Evolutionary conservation across 192 early-diverging fungal species (phyloP).

Genomic region (Spinellus fusiger): DNA sequence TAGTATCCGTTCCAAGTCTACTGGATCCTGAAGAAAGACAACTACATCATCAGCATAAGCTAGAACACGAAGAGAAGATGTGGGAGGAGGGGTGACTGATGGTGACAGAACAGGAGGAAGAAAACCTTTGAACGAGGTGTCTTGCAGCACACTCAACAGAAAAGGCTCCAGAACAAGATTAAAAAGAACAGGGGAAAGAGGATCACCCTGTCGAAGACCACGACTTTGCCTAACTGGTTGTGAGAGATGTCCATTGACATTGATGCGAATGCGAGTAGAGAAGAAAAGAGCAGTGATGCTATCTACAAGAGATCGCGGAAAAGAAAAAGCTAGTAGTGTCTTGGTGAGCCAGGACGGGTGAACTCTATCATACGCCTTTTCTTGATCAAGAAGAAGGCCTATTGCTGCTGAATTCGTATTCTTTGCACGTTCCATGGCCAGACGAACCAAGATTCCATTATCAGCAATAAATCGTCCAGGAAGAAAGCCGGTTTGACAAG

Average conservation of each 20-base stretch:
- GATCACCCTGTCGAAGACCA: slow-evolving; percentile 31
- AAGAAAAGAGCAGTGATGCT: neutral
- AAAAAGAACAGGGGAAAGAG: slow-evolving; percentile 22
- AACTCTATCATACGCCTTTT: slow-evolving; percentile 23
- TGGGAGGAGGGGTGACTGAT: too few species aligned
- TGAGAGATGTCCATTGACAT: slow-evolving; percentile 16
- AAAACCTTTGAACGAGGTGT: neutral
- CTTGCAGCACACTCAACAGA: neutral
- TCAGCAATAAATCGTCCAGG: slow-evolving; percentile 3
- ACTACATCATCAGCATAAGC: slow-evolving; percentile 20
- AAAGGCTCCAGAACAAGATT: slow-evolving; percentile 24
- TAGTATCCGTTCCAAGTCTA: neutral
- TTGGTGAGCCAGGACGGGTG: slow-evolving; percentile 7
- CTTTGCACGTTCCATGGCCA: neutral
- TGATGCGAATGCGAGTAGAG: slow-evolving; percentile 4
- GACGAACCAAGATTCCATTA: neutral
- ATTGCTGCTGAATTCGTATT: neutral
- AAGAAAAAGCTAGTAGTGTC: neutral
- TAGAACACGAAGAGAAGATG: neutral
- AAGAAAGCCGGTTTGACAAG: slow-evolving; percentile 18
- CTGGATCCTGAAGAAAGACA: neutral
- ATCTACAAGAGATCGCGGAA: neutral
- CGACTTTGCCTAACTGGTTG: slow-evolving; percentile 9
- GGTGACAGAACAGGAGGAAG: neutral
- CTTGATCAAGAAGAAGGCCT: slow-evolving; percentile 13